Evolutionary conservation across 139 green algal species (phyloP), one percentile per base, ranked within the genome.

Genomic region (Klebsormidium nitens): DNA sequence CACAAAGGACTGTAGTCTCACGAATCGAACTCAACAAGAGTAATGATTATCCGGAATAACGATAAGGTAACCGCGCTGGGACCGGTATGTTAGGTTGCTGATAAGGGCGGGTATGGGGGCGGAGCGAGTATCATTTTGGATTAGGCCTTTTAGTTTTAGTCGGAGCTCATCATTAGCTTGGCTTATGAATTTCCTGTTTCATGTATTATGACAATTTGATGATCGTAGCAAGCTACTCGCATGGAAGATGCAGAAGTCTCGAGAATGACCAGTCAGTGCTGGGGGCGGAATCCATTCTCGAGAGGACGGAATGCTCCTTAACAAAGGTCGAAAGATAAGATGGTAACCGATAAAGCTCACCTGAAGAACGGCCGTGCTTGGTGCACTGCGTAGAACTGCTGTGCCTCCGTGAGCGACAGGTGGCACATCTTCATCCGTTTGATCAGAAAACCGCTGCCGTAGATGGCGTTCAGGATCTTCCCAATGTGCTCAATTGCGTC

Each of bases 381-480:
- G 69, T 94, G 87, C 38, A 84, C 81, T 6, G 68, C 79, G 68
- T 92, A 94, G 72, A 94, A 92, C n/a, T 66, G 55, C 68, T 83
- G 47, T 1, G 62, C 62, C 11, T 70, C 62, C 14, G 8, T 5
- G 8, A 11, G 3, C 28, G 38, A 29, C 38, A 70, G 44, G 6
- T 6, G n/a, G 62, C 62, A 70, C 62, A 83, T 81, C 44, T 60
- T 66, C 50, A 77, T 39, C 1, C 69, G 47, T 5, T n/a, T 66
- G 14, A 85, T 49, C 36, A 39, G 38, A 44, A 93, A 90, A 34
- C 87, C 88, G 5, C 55, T 79, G 1, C 75, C n/a, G 1, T 69
- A n/a, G 32, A 90, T 81, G 1, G 82, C 83, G 44, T 89, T 73
- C 6, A 95, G 47, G 62, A 95, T 89, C 35, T 87, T 83, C 11